Evolutionary conservation across 129 eudicot species (phyloP).

Genomic region (Silybum marianum): DNA sequence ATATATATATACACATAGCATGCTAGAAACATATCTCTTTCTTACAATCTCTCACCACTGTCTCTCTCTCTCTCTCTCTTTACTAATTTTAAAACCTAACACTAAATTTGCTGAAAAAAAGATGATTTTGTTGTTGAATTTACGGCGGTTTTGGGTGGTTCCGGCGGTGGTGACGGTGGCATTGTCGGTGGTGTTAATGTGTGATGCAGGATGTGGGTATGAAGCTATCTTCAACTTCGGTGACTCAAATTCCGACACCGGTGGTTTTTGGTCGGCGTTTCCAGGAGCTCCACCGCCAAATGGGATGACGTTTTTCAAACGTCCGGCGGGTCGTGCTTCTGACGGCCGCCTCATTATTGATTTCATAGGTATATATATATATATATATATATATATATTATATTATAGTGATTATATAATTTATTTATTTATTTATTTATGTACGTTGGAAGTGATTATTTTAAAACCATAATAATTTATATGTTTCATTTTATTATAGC

Average conservation of each 20-base stretch:
- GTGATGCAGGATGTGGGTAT: constrained; percentile 57
- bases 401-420: no score
- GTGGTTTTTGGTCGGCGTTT: constrained; percentile 93
- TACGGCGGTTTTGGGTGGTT: constrained; percentile 22
- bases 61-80: not conserved
- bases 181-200: constrained; percentile 1
- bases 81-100: not conserved
- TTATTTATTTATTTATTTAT: not conserved
- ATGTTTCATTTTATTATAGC: no score
- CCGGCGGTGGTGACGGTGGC: constrained; percentile 32
- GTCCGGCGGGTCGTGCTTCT: constrained; percentile 75
- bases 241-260: constrained; percentile 90
- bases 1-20: not conserved
- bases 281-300: constrained; percentile 60
- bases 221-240: constrained; percentile 93
- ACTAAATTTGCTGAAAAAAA: not conserved
- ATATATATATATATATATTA: not conserved
- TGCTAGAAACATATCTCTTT: not conserved
- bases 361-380: constrained; percentile 57
- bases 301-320: constrained; percentile 93
- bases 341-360: constrained; percentile 82
- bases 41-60: not conserved
- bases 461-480: no score
- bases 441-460: not conserved
- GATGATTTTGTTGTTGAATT: not conserved